Base-by-base conservation (phyloP, 352 stramenopile genomes). In the Phytophthora idaei region DNA sequence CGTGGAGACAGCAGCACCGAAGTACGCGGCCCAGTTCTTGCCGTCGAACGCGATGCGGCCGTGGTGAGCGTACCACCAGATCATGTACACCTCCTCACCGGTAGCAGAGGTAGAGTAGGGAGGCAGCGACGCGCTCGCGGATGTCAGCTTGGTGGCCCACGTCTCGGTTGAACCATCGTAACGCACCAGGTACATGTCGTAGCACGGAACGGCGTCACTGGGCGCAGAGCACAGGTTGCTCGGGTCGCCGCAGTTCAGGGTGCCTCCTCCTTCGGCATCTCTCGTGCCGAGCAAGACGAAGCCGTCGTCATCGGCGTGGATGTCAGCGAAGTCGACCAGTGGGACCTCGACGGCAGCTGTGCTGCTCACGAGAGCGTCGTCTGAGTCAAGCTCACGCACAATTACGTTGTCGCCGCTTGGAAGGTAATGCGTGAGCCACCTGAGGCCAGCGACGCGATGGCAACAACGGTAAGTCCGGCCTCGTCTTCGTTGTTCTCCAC, bases 51-150 rank as follows among this genome's bases (percentile, higher is more conserved):
- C 78, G 47, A 89, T 80, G 3, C 80, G 80, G n/a, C 80, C 80
- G 66, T 89, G 80, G 57, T 89, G 80, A 0, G 78, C 76, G 71
- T 89, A 89, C 80, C 80, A 89, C 78, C 76, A 89, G 69, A 89
- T 80, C 80, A 89, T 89, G 59, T 71, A 89, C 47, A 87, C 80
- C 32, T 87, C 61, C 55, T 69, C 3, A 61, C 63, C 67, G 48
- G 3, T 17, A 39, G 9, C 61, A 2, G 68, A 7, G 5, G 76
- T 77, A 0, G 80, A 89, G 67, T 89, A 89, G 25, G 77, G 80
- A 3, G 77, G 77, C 28, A 88, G 67, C 25, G 69, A 72, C 1
- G 79, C 46, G 58, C 79, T 87, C 39, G 79, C 85, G 3, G 69
- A 70, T 34, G 79, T 85, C 29, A 87, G 69, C 63, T 87, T 88